Conservation (phyloP, 2,329 filamentous ascomycete species). For the Fusarium sterilihyphosum region DNA sequence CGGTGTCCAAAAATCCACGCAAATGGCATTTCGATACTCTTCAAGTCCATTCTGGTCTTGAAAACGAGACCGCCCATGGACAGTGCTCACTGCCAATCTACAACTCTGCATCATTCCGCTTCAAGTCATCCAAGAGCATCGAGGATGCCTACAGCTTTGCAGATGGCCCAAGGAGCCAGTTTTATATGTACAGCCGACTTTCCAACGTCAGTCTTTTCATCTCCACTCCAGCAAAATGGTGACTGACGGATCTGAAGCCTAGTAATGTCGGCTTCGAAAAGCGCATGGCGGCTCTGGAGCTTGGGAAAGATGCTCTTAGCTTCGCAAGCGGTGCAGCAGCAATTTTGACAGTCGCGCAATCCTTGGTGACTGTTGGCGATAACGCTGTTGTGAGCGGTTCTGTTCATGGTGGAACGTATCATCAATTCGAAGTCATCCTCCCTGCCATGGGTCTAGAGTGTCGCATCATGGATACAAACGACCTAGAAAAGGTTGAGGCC, state of each 20-base stretch:
- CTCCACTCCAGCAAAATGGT: accelerated
- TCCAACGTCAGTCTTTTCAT: background rate
- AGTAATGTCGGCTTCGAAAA: conserved; percentile 8
- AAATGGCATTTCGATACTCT: background rate
- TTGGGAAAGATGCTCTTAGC: background rate
- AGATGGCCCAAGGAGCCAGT: background rate
- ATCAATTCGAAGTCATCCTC: background rate
- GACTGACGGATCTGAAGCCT: background rate
- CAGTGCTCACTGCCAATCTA: background rate
- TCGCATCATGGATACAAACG: conserved; percentile 2
- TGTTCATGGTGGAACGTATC: conserved; percentile 7
- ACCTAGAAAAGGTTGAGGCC: background rate
- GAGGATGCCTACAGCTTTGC: background rate
- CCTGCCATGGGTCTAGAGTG: background rate
- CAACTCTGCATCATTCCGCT: background rate
- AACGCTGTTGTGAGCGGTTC: background rate
- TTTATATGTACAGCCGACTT: background rate
- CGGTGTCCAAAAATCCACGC: background rate
- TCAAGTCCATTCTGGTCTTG: background rate
- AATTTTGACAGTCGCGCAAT: background rate
- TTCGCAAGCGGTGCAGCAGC: background rate
- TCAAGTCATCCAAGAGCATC: background rate
- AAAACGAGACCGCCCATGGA: background rate
- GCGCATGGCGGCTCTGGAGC: conserved; percentile 1
- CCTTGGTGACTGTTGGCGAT: background rate